These are phyloP conservation scores for Pythium coloratum DNA, from an alignment of 352 stramenopile genomes.

Conservation along the genomic window DNA sequence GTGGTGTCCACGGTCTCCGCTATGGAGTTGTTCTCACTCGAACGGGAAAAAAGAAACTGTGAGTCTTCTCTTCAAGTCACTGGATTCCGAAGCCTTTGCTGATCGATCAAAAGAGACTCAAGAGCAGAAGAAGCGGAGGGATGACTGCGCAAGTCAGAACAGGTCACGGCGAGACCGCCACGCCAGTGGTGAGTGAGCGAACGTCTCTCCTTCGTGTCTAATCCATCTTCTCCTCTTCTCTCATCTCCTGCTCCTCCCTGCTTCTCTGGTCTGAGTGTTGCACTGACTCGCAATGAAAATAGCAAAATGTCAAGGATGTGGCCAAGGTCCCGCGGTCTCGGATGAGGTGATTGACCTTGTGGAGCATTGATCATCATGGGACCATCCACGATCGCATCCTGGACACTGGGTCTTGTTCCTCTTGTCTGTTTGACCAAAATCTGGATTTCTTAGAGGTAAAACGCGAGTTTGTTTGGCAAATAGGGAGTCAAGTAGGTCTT, in stretches of 20 bases:
- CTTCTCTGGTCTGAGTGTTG: not conserved
- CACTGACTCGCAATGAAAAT: not conserved
- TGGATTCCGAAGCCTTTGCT: not conserved
- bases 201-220: not conserved
- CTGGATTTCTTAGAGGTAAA: too few species aligned
- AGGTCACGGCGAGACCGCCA: not conserved
- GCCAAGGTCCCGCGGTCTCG: not conserved
- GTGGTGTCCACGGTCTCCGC: not conserved
- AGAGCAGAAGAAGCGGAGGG: not conserved
- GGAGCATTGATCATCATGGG: not conserved
- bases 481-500: too few species aligned
- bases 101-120: not conserved
- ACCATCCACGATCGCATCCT: not conserved
- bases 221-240: not conserved
- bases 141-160: not conserved
- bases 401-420: not conserved
- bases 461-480: too few species aligned
- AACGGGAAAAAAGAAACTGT: conserved; percentile 1
- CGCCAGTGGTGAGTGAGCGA: not conserved
- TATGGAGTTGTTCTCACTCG: not conserved
- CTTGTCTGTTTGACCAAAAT: not conserved
- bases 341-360: not conserved
- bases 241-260: not conserved
- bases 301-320: not conserved
- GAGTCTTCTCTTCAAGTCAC: not conserved